A percentile compares a stretch with the other conserved stretches of the same genome.
Evolutionary conservation across 2,329 filamentous ascomycete species (phyloP).

Genomic region (Colletotrichum eleusines): DNA sequence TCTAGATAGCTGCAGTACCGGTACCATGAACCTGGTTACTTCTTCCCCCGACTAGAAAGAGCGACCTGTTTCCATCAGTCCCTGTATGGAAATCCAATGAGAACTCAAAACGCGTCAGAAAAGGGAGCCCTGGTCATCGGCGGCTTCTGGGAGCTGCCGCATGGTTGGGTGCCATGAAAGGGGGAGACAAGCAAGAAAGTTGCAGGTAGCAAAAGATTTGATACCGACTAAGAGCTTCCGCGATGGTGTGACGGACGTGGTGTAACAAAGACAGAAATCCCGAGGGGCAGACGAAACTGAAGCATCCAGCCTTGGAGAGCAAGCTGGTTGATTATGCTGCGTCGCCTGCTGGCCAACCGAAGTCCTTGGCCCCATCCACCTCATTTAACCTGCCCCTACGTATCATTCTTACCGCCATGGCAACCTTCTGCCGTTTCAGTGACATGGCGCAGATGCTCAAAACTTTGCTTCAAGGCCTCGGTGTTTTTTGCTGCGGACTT

Average conservation of each 20-base stretch:
- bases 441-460: neutral
- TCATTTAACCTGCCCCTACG: neutral
- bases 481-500: neutral
- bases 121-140: neutral
- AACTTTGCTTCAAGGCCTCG: neutral
- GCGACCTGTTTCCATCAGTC: neutral
- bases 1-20: neutral
- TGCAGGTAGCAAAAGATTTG: neutral
- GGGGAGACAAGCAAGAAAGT: neutral
- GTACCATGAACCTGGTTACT: neutral
- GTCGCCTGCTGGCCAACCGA: neutral
- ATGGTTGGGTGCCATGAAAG: neutral
- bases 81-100: neutral
- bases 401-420: neutral
- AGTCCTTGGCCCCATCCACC: no score
- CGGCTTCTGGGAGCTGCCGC: neutral
- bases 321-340: neutral
- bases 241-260: neutral
- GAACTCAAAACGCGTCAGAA: neutral
- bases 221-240: neutral
- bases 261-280: neutral
- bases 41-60: neutral
- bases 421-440: neutral
- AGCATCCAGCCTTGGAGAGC: neutral
- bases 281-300: neutral